Evolutionary conservation across 179 eudicot genomes (phyloP).

Genomic region (Spergularia azorica): DNA sequence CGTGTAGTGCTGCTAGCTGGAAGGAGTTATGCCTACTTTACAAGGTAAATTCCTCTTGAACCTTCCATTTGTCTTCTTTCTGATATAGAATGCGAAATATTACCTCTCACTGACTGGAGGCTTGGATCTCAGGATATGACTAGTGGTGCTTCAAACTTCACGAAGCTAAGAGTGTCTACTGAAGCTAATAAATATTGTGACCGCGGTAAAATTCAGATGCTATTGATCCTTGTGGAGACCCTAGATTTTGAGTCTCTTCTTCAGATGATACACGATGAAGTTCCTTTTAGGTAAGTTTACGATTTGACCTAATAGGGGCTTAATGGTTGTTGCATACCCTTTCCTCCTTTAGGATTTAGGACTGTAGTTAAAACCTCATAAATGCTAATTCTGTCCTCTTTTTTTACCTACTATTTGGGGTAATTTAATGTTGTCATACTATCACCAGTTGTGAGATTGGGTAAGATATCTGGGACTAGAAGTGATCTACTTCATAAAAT

Average conservation of each 20-base stretch:
- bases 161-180: constrained; percentile 69
- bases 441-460: not conserved
- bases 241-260: constrained; percentile 86
- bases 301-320: constrained; percentile 6
- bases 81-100: constrained; percentile 14
- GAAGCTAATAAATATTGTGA: constrained; percentile 67
- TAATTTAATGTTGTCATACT: constrained; percentile 5
- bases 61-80: not conserved
- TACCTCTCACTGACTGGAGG: constrained; percentile 24
- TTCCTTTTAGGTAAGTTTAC: constrained; percentile 66
- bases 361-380: not conserved
- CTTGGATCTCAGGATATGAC: constrained; percentile 58
- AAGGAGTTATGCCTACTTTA: constrained; percentile 71
- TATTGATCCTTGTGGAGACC: constrained; percentile 84
- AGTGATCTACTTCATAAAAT: not conserved
- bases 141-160: constrained; percentile 63
- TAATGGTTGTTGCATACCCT: constrained; percentile 8
- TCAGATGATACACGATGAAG: constrained; percentile 86
- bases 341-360: not conserved
- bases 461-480: not conserved
- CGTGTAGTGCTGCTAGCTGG: constrained; percentile 73
- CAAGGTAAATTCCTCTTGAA: constrained; percentile 54
- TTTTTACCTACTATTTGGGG: constrained; percentile 5
- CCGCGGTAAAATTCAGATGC: constrained; percentile 84
- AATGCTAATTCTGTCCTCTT: not conserved